Evolutionary conservation across 2,329 filamentous ascomycete species (phyloP).

Genomic region (Colletotrichum nymphaeae): DNA sequence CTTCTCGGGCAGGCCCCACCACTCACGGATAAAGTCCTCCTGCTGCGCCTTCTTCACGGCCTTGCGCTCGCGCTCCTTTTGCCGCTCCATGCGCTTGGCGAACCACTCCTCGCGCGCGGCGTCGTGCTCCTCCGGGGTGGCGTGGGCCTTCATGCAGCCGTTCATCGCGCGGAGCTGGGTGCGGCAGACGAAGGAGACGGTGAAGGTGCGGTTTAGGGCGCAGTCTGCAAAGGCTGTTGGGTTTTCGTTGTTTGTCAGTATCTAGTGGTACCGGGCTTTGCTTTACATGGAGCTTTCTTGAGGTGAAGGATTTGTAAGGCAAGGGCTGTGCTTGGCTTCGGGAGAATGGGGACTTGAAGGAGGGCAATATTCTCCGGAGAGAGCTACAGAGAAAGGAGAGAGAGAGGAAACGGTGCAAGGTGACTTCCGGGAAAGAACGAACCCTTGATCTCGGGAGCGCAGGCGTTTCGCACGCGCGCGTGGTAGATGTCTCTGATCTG

Average conservation of each 20-base stretch:
- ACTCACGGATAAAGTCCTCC: slow-evolving; percentile 73
- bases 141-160: slow-evolving; percentile 88
- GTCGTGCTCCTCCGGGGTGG: slow-evolving; percentile 87
- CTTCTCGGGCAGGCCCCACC: slow-evolving; percentile 72
- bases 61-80: slow-evolving; percentile 73
- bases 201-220: slow-evolving; percentile 86
- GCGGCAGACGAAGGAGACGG: slow-evolving; percentile 88
- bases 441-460: slow-evolving; percentile 84
- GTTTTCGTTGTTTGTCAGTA: background rate
- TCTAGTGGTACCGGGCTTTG: too few species aligned
- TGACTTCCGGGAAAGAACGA: slow-evolving; percentile 28
- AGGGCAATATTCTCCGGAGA: background rate
- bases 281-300: too few species aligned
- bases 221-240: slow-evolving; percentile 87
- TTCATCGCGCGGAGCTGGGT: slow-evolving; percentile 88
- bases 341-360: background rate
- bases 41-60: slow-evolving; percentile 69
- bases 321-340: background rate
- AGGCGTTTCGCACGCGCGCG: slow-evolving; percentile 80
- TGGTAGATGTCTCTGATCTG: slow-evolving; percentile 86
- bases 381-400: background rate
- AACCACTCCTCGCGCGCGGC: slow-evolving; percentile 96
- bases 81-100: slow-evolving; percentile 76
- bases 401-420: too few species aligned
- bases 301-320: background rate